Conservation (phyloP, 2,329 filamentous ascomycete genomes). For the Phaeosphaeriaceae sp. region DNA sequence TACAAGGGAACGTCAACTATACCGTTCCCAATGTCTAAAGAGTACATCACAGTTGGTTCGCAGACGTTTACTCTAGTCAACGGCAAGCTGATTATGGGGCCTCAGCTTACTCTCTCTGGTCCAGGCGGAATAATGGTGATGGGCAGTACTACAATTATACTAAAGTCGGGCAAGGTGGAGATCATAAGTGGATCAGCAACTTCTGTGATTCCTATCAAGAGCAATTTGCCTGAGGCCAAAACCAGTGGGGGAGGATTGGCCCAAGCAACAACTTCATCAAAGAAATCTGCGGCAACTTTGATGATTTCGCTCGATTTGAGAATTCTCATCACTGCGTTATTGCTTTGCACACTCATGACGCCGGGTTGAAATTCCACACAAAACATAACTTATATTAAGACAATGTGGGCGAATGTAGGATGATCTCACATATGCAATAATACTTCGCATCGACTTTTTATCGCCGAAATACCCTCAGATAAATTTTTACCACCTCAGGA, state of each 20-base stretch:
- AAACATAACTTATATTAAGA: too few species aligned
- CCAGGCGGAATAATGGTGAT: conserved; percentile 1
- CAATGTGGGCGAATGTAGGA: too few species aligned
- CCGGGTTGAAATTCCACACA: too few species aligned
- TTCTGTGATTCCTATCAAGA: not conserved
- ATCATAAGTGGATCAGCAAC: not conserved
- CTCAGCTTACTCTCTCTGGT: conserved; percentile 3
- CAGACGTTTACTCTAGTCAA: conserved; percentile 5
- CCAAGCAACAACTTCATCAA: not conserved
- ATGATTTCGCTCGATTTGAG: too few species aligned
- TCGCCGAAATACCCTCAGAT: too few species aligned
- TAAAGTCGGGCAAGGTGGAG: not conserved
- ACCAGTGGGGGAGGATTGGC: too few species aligned
- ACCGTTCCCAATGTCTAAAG: conserved; percentile 3
- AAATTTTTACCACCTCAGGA: too few species aligned
- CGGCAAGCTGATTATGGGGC: conserved; percentile 4
- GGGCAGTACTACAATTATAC: not conserved
- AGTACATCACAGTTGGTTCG: conserved; percentile 9
- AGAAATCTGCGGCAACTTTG: too few species aligned
- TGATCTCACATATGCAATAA: too few species aligned
- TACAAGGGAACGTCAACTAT: conserved; percentile 7
- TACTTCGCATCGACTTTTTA: too few species aligned
- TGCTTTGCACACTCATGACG: too few species aligned
- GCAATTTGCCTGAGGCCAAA: not conserved
- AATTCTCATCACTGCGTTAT: too few species aligned